phyloP scores from a whole-genome alignment of 352 stramenopile genomes.

The Pythium myriotylum region DNA sequence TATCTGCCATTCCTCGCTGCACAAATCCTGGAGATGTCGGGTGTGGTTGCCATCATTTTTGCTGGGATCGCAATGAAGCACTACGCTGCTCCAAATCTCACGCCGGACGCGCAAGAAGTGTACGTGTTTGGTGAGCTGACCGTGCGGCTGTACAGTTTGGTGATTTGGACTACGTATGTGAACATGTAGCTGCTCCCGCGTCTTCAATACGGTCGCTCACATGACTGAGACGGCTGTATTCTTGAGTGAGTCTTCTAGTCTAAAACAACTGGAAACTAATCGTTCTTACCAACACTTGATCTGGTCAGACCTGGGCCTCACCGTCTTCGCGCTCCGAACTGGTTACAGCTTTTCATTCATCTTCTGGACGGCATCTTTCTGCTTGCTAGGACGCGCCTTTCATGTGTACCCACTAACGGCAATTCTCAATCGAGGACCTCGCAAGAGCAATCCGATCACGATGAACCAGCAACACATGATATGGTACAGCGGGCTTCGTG shows the following conservation, averaged over 20 bases:
- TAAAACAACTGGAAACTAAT: not conserved
- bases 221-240: slow-evolving; percentile 94
- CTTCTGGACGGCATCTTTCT: slow-evolving; percentile 86
- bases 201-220: slow-evolving; percentile 92
- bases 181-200: slow-evolving; percentile 59
- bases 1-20: slow-evolving; percentile 81
- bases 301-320: slow-evolving; percentile 85
- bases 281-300: too few relatives aligned
- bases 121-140: slow-evolving; percentile 32
- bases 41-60: slow-evolving; percentile 95
- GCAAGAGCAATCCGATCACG: slow-evolving; percentile 66
- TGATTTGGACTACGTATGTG: not conserved
- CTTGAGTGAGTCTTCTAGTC: slow-evolving; percentile 54
- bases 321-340: slow-evolving; percentile 82
- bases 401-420: slow-evolving; percentile 90
- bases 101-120: slow-evolving; percentile 75
- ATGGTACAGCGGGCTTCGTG: slow-evolving; percentile 93
- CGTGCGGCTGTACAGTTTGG: too few relatives aligned
- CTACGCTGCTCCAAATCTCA: slow-evolving; percentile 90
- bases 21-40: slow-evolving; percentile 81
- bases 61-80: slow-evolving; percentile 91
- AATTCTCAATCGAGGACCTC: slow-evolving; percentile 63
- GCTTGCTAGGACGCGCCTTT: slow-evolving; percentile 76
- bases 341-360: slow-evolving; percentile 87
- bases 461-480: slow-evolving; percentile 94